Base-by-base conservation (phyloP, 495 filamentous ascomycete genomes). In the Aspergillus ellipticus region DNA sequence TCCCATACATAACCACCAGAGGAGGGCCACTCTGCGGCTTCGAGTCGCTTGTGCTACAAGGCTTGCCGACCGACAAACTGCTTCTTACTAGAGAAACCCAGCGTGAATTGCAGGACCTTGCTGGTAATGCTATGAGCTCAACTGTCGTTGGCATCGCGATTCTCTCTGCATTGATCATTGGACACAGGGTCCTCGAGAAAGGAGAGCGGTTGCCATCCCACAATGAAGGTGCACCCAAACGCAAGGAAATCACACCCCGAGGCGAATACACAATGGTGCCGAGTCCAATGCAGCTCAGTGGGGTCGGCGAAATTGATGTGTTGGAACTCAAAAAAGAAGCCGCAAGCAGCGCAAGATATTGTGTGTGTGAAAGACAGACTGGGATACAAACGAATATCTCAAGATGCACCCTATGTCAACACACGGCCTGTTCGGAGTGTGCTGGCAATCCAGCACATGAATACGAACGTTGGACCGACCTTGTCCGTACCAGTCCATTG, bases 111-210 rank as follows among this genome's bases (percentile, higher is more conserved):
- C 82, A 85, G 49, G 82, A 92, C 55, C 74, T 96, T 6, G 88
- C 87, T 3, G 90, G 90, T 0, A 96, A 96, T 64, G 90, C 90
- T 0, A 96, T 96, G 90, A 81, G 80, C 3, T 81, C 85, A 3
- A 87, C 90, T 0, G 86, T 90, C 7, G 83, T 92, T 5, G 86
- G 87, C 1, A 75, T 82, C 3, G 79, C 81, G 1, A 77, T 89
- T 6, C 55, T 89, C 1, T 60, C 79, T 16, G 78, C 79, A 0
- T 62, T 89, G 21, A 79, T 83, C 19, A 64, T 64, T 15, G 71
- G 69, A 16, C 55, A 76, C 19, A 57, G 71, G 13, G 60, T 75
- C 6, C 57, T 84, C 21, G 39, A 66, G 19, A 11, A 51, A 17
- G 60, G 49, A 4, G 24, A 55, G n/a, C 50, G 39, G 33, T 58